Evolutionary conservation across 257 asterid species (phyloP).

Genomic region (Parsonsia alboflavescens): DNA sequence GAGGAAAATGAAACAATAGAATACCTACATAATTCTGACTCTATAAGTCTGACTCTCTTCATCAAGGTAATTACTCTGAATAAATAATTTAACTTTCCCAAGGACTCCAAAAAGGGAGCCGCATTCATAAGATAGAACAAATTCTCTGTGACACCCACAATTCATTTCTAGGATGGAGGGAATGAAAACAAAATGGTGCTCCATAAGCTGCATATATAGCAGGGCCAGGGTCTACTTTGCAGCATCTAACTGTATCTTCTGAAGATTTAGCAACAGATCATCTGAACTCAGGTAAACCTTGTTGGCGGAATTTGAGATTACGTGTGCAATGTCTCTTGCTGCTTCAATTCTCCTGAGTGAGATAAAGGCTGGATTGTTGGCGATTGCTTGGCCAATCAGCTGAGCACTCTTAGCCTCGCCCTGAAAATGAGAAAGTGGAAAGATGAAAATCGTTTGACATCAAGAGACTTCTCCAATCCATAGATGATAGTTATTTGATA

Average conservation of each 20-base stretch:
- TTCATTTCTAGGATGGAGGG: no score
- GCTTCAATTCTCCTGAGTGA: conserved; percentile 92
- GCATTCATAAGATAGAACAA: conserved; percentile 3
- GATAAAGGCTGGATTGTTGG: conserved; percentile 85
- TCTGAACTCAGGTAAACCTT: conserved; percentile 74
- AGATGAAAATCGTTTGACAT: background rate
- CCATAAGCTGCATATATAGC: background rate
- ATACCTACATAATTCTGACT: no score
- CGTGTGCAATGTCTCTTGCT: conserved; percentile 70
- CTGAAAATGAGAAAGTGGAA: conserved; percentile 33
- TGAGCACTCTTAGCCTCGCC: conserved; percentile 98
- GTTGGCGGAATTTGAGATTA: conserved; percentile 59
- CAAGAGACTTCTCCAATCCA: background rate
- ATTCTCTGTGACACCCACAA: background rate
- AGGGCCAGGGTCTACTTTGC: conserved; percentile 18
- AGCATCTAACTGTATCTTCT: conserved; percentile 33
- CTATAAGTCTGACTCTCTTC: no score
- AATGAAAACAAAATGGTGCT: background rate
- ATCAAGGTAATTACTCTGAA: background rate
- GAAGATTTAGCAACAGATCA: conserved; percentile 84
- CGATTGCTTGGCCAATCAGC: conserved; percentile 83
- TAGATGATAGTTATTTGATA: background rate
- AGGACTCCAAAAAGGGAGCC: background rate
- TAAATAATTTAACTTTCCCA: background rate
- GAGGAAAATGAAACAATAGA: background rate